Conservation (phyloP, 139 green algal species). For the Tetradesmus obliquus region DNA sequence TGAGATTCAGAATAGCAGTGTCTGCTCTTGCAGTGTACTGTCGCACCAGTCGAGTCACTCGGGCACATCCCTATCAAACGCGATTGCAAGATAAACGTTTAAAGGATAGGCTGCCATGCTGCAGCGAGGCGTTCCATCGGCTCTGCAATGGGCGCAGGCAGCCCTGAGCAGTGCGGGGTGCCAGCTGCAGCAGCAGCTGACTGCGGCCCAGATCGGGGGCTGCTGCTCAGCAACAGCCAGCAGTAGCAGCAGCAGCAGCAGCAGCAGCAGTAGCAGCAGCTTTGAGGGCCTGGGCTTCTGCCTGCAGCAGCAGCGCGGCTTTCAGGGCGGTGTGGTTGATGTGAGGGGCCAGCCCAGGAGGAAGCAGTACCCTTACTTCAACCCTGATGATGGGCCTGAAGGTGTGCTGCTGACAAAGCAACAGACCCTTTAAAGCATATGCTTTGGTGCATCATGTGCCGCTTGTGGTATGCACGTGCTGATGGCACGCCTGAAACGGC, state of each 20-base stretch:
- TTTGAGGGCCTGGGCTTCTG: not conserved
- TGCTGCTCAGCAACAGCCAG: not conserved
- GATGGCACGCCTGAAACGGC: not conserved
- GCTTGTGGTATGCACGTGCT: not conserved
- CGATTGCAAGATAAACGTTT: not conserved
- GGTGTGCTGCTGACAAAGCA: not conserved
- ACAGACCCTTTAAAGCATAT: not conserved
- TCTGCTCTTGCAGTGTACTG: not conserved
- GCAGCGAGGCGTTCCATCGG: slow-evolving; percentile 4
- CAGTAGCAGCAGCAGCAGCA: not conserved
- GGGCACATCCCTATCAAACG: not conserved
- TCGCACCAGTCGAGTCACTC: not conserved
- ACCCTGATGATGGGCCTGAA: slow-evolving; percentile 38
- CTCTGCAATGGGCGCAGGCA: not conserved
- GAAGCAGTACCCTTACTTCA: slow-evolving; percentile 14
- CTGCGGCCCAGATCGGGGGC: not conserved
- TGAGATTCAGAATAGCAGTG: too few species aligned
- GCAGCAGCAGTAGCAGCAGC: not conserved
- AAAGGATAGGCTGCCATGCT: not conserved
- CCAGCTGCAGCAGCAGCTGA: slow-evolving; percentile 26
- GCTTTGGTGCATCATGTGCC: not conserved
- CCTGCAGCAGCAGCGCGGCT: not conserved
- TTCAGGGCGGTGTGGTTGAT: slow-evolving; percentile 5
- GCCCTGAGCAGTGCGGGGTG: slow-evolving; percentile 11
- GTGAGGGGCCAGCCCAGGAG: not conserved